Conservation (phyloP, 768 basidiomycete species). For the Termitomyces sp. region DNA sequence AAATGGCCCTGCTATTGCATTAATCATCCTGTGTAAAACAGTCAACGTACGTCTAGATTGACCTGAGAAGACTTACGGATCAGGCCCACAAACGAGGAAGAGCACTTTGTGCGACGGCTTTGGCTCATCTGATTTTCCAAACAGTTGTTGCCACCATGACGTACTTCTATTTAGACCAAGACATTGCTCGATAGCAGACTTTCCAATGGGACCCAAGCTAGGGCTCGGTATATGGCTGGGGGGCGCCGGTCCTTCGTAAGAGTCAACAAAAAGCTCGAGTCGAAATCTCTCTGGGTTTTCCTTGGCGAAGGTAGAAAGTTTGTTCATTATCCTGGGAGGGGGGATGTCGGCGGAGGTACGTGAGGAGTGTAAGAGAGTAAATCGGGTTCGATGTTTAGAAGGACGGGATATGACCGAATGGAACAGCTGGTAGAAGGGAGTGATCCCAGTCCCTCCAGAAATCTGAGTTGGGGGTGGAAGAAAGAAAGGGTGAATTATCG, state of each 20-base stretch:
- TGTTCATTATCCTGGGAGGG: conserved; percentile 53
- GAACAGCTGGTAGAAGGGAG: conserved; percentile 79
- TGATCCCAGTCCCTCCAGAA: conserved; percentile 84
- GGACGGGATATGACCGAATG: conserved; percentile 42
- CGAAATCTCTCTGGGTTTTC: conserved; percentile 50
- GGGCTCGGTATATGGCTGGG: conserved; percentile 20
- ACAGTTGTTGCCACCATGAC: conserved; percentile 33
- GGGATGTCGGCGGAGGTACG: conserved; percentile 58
- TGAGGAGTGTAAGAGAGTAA: conserved; percentile 72
- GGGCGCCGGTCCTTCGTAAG: conserved; percentile 21
- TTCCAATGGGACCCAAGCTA: conserved; percentile 49
- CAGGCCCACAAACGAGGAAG: conserved; percentile 82
- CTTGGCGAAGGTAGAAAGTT: conserved; percentile 41
- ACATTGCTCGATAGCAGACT: conserved; percentile 36
- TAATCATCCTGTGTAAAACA: conserved; percentile 61
- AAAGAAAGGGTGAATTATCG: background rate
- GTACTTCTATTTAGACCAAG: conserved; percentile 21
- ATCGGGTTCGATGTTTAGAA: conserved; percentile 37
- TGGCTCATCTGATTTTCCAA: conserved; percentile 14
- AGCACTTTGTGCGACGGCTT: conserved; percentile 35
- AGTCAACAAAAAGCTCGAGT: conserved; percentile 61
- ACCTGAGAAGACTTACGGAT: conserved; percentile 44
- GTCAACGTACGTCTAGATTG: background rate
- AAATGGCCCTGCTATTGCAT: conserved; percentile 67
- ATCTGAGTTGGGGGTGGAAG: conserved; percentile 39